phyloP scores from a whole-genome alignment of 495 filamentous ascomycete genomes.

The Neurospora hispaniola region DNA sequence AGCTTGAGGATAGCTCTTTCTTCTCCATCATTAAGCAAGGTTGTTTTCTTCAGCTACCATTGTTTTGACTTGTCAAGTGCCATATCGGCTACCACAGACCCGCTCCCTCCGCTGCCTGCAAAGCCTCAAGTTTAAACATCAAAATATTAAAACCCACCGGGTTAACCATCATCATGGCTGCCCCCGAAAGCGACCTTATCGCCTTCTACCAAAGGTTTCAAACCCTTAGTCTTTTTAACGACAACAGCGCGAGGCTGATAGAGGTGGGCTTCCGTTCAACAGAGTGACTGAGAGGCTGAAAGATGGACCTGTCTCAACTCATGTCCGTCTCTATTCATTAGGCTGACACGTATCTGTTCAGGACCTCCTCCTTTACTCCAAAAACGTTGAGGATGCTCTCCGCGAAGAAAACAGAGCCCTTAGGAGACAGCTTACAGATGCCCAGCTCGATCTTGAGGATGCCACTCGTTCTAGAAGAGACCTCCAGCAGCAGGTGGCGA shows the following conservation, averaged over 20 bases:
- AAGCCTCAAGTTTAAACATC: neutral
- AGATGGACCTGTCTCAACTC: neutral
- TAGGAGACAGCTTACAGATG: conserved; percentile 21
- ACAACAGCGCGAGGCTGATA: conserved; percentile 28
- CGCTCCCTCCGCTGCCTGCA: neutral
- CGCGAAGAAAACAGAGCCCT: conserved; percentile 28
- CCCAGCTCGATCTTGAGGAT: conserved; percentile 33
- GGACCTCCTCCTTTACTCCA: conserved; percentile 34
- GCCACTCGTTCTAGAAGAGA: conserved; percentile 29
- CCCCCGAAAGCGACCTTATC: conserved; percentile 14
- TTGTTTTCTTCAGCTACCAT: neutral
- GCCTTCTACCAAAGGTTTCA: conserved; percentile 35
- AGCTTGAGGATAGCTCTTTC: neutral
- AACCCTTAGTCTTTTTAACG: conserved; percentile 21
- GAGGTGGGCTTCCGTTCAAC: conserved; percentile 16
- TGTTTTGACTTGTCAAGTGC: neutral
- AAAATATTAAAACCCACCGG: neutral
- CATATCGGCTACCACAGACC: neutral
- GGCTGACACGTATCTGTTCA: conserved; percentile 10
- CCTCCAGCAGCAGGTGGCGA: conserved; percentile 29
- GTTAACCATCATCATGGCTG: neutral
- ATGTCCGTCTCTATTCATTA: neutral
- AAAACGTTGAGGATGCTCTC: conserved; percentile 23
- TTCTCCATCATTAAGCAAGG: neutral
- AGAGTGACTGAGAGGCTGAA: neutral